Conservation (phyloP, 495 filamentous ascomycete species). For the Daldinia concentrica region DNA sequence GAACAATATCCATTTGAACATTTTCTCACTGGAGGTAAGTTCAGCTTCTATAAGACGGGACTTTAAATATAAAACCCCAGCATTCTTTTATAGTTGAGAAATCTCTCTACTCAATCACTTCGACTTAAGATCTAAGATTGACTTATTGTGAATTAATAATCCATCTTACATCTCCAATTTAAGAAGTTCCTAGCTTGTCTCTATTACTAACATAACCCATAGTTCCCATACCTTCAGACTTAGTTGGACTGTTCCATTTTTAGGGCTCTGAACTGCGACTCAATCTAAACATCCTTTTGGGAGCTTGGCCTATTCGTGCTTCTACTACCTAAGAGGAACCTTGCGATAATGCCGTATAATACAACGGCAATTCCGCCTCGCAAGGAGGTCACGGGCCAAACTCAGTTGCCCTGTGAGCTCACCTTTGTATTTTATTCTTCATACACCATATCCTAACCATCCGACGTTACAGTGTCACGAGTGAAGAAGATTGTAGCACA, state of each 20-base stretch:
- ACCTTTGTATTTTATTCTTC: neutral
- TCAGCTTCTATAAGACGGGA: neutral
- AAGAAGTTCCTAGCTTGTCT: too few relatives aligned
- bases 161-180: neutral
- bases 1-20: neutral
- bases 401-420: slow-evolving; percentile 81
- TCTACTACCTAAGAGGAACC: neutral
- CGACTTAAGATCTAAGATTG: too few relatives aligned
- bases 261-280: neutral
- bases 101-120: too few relatives aligned
- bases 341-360: slow-evolving; percentile 81
- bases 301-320: neutral
- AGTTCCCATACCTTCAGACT: neutral
- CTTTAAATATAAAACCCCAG: too few relatives aligned
- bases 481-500: slow-evolving; percentile 92
- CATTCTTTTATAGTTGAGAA: too few relatives aligned
- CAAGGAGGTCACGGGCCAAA: slow-evolving; percentile 85
- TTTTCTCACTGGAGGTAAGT: neutral
- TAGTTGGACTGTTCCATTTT: neutral
- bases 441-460: slow-evolving; percentile 4
- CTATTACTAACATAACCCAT: neutral
- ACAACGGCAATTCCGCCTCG: slow-evolving; percentile 79
- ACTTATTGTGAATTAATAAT: too few relatives aligned
- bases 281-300: neutral
- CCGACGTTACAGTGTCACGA: slow-evolving; percentile 71